Conservation (phyloP, 352 stramenopile species). For the Phytopythium boreale region DNA sequence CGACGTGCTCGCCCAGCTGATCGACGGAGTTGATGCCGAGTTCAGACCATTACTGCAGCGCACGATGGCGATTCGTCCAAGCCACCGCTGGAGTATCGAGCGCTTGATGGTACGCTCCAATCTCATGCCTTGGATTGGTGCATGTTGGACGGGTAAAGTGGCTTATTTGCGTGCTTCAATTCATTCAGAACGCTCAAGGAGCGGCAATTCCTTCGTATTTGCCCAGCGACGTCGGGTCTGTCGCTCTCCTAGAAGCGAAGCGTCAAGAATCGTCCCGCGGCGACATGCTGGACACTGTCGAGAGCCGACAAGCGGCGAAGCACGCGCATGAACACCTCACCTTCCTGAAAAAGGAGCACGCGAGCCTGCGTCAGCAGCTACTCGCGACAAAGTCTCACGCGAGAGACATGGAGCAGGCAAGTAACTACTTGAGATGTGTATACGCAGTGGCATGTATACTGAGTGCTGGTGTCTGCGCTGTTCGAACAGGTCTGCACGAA, state of each 20-base stretch:
- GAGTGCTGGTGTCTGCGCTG: not conserved
- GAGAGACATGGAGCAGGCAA: conserved; percentile 41
- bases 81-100: conserved; percentile 48
- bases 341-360: conserved; percentile 66
- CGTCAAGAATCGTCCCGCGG: conserved; percentile 24
- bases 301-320: conserved; percentile 33
- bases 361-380: conserved; percentile 34
- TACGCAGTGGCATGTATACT: not conserved
- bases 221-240: conserved; percentile 11
- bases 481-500: conserved; percentile 13
- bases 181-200: not conserved
- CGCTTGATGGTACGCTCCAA: conserved; percentile 28
- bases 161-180: not conserved
- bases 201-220: not conserved
- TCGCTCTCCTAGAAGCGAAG: conserved; percentile 15
- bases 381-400: conserved; percentile 48
- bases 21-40: conserved; percentile 25
- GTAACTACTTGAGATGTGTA: not conserved
- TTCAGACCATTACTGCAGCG: conserved; percentile 41
- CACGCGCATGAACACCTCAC: conserved; percentile 58
- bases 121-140: not conserved
- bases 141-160: not conserved
- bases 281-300: conserved; percentile 25
- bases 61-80: conserved; percentile 40
- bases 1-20: conserved; percentile 31